phyloP scores from a whole-genome alignment of 75 land plant genomes.

The Ceratopteris richardii region DNA sequence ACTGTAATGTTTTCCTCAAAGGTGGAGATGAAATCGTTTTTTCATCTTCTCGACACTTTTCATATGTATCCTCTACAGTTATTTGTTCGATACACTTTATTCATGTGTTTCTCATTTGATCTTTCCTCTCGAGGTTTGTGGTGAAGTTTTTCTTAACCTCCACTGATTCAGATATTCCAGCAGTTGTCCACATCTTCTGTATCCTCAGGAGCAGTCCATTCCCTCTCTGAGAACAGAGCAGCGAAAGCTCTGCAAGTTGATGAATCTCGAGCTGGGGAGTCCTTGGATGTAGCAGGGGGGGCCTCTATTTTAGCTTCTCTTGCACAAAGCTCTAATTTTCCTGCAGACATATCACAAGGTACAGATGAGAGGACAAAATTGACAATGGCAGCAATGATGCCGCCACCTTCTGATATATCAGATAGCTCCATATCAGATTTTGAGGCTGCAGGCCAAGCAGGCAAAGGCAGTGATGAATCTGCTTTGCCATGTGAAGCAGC shows the following conservation, averaged over 20 bases:
- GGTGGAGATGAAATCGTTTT: slow-evolving; percentile 73
- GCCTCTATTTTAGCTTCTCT: slow-evolving; percentile 66
- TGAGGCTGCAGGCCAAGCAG: slow-evolving; percentile 15
- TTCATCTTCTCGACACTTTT: slow-evolving; percentile 34
- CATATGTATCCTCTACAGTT: slow-evolving; percentile 78
- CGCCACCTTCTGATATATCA: slow-evolving; percentile 33
- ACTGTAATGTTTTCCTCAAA: background rate
- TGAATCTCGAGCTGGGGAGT: slow-evolving; percentile 46
- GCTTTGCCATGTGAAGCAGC: slow-evolving; percentile 1
- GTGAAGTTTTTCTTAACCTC: too few species aligned
- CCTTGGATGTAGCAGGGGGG: slow-evolving; percentile 55
- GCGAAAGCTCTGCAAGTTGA: slow-evolving; percentile 27
- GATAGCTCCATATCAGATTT: slow-evolving; percentile 27
- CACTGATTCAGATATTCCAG: slow-evolving; percentile 38
- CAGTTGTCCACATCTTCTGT: slow-evolving; percentile 26
- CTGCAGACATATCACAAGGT: background rate
- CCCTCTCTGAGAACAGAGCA: slow-evolving; percentile 27
- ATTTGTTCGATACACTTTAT: slow-evolving; percentile 43
- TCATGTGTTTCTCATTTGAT: too few species aligned
- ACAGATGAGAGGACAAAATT: background rate
- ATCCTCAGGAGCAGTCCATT: slow-evolving; percentile 9
- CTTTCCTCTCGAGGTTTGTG: too few species aligned
- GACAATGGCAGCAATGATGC: slow-evolving; percentile 4
- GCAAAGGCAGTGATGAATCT: slow-evolving; percentile 25
- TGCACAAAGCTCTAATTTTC: background rate